These are phyloP conservation scores for Pestalotiopsis sp. DNA, from an alignment of 2,329 filamentous ascomycete genomes.

Conservation along the genomic window DNA sequence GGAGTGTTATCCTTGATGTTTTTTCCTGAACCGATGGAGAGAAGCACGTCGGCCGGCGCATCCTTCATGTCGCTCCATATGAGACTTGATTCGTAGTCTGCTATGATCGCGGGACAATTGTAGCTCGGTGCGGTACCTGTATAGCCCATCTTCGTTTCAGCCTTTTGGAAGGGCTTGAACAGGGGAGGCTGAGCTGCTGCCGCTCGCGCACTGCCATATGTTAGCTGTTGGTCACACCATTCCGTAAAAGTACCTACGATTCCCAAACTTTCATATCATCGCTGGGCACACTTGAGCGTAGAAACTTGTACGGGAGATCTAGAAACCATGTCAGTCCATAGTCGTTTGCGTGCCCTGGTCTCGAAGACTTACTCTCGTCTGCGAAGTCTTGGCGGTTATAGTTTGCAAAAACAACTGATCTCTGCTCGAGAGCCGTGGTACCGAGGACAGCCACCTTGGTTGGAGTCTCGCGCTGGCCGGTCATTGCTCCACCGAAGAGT, in stretches of 20 bases:
- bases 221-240: slow-evolving; percentile 5
- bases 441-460: slow-evolving; percentile 31
- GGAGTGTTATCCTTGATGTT: slow-evolving; percentile 23
- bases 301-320: slow-evolving; percentile 30
- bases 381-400: slow-evolving; percentile 31
- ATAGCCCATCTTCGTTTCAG: slow-evolving; percentile 27
- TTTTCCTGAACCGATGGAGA: slow-evolving; percentile 31
- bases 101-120: slow-evolving; percentile 28
- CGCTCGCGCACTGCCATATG: slow-evolving; percentile 26
- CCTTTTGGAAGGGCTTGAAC: slow-evolving; percentile 32
- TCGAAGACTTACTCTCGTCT: slow-evolving; percentile 20
- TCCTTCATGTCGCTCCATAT: slow-evolving; percentile 30
- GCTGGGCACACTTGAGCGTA: slow-evolving; percentile 25
- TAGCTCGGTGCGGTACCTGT: slow-evolving; percentile 21
- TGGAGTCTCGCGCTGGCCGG: slow-evolving; percentile 22
- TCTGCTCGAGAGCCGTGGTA: slow-evolving; percentile 22
- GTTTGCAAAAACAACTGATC: slow-evolving; percentile 32
- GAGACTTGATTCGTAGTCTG: slow-evolving; percentile 28
- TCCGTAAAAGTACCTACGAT: slow-evolving; percentile 26
- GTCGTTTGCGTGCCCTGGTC: not conserved
- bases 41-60: slow-evolving; percentile 27
- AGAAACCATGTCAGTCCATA: not conserved
- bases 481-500: slow-evolving; percentile 27
- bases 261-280: slow-evolving; percentile 33
- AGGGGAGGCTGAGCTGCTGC: slow-evolving; percentile 29